Evolutionary conservation across 2,329 filamentous ascomycete species (phyloP).

Genomic region (Apiospora saccharicola): DNA sequence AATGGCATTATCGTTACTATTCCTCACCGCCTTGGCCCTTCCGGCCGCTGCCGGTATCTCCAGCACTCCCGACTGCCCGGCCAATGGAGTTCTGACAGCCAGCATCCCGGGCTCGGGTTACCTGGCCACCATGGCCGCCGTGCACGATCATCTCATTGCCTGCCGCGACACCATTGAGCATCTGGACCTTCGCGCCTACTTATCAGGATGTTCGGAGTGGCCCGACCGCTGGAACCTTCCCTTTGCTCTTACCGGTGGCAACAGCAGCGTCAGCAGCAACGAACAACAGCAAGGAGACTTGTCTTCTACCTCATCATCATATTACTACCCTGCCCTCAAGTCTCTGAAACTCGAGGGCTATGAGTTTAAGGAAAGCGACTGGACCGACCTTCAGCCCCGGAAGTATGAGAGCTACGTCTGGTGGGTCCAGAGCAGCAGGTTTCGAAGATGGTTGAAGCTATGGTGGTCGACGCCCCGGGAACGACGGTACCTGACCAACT

Average conservation of each 20-base stretch:
- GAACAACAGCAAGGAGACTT: not conserved
- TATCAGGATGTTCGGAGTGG: not conserved
- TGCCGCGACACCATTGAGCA: not conserved
- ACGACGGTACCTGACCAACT: not conserved
- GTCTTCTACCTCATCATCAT: not conserved
- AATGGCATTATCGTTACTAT: not conserved
- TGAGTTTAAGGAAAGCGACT: not conserved
- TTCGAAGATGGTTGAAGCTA: not conserved
- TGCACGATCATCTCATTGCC: not conserved
- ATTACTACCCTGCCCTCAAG: not conserved
- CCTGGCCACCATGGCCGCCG: not conserved
- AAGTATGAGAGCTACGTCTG: not conserved
- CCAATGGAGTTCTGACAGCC: not conserved
- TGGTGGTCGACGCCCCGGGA: constrained; percentile 7
- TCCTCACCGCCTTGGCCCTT: not conserved
- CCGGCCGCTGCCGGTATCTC: not conserved
- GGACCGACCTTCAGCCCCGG: not conserved
- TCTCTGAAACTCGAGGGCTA: not conserved
- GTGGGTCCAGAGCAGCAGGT: not conserved
- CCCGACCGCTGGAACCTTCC: not conserved
- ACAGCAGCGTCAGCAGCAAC: not conserved
- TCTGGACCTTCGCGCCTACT: not conserved
- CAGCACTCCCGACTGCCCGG: not conserved
- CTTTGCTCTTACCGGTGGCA: not conserved
- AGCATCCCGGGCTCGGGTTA: not conserved